These are phyloP conservation scores for Neurospora sublineolata DNA, from an alignment of 495 filamentous ascomycete species.

Conservation along the genomic window DNA sequence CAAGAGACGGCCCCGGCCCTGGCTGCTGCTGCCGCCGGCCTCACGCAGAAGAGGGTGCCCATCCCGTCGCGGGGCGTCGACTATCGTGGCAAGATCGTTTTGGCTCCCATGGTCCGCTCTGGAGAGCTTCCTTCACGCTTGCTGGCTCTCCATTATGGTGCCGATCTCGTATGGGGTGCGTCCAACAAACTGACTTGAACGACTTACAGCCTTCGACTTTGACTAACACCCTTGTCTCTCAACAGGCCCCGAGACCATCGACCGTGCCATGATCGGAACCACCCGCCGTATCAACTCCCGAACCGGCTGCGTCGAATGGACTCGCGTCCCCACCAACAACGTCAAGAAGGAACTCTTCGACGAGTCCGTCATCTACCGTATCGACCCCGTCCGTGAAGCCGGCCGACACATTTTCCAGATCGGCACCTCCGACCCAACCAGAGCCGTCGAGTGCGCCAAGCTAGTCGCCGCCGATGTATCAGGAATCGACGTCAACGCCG, in stretches of 20 bases:
- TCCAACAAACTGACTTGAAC: not conserved
- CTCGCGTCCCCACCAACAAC: constrained; percentile 58
- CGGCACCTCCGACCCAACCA: constrained; percentile 67
- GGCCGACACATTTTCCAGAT: constrained; percentile 77
- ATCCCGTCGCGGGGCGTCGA: constrained; percentile 85
- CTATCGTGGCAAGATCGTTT: constrained; percentile 83
- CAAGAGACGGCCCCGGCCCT: not conserved
- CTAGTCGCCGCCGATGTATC: constrained; percentile 76
- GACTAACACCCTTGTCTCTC: not conserved
- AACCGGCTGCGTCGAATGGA: constrained; percentile 72
- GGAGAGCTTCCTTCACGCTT: constrained; percentile 88
- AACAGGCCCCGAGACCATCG: constrained; percentile 81
- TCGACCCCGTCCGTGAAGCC: constrained; percentile 65
- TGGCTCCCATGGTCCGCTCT: constrained; percentile 94
- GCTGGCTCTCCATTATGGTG: constrained; percentile 81
- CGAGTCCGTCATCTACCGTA: constrained; percentile 70
- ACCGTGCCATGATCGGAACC: constrained; percentile 79
- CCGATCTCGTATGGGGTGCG: constrained; percentile 88
- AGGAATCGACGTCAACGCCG: constrained; percentile 94
- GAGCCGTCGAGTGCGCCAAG: constrained; percentile 71
- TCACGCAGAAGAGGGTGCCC: constrained; percentile 47
- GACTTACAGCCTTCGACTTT: not conserved
- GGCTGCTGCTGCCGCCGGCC: not conserved
- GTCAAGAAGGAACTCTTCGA: constrained; percentile 32
- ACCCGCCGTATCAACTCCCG: constrained; percentile 60